A percentile compares a stretch with the other conserved stretches of the same genome.
Evolutionary conservation across 768 basidiomycete species (phyloP).

Genomic region (Obba rivulosa): DNA sequence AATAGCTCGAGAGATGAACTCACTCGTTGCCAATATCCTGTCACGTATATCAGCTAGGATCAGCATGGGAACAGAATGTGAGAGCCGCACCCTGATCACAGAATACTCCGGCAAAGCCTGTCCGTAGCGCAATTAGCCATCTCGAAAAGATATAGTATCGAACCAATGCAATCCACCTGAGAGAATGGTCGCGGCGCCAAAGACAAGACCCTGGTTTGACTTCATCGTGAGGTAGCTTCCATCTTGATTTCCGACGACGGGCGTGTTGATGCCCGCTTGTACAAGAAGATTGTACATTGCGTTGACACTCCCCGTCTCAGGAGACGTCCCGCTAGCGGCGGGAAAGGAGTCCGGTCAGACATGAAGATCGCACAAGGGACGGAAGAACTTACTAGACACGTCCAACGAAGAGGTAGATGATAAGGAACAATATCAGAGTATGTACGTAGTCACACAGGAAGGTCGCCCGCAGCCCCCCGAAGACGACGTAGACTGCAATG

Average conservation of each 20-base stretch:
- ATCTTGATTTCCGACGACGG: slow-evolving; percentile 43
- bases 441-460: slow-evolving; percentile 26
- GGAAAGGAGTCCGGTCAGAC: slow-evolving; percentile 20
- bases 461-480: slow-evolving; percentile 25
- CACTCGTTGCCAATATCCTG: slow-evolving; percentile 51
- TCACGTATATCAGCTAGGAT: slow-evolving; percentile 6
- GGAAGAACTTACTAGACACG: slow-evolving; percentile 18
- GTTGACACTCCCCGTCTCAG: slow-evolving; percentile 32
- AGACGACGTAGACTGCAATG: slow-evolving; percentile 25
- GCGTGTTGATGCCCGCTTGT: slow-evolving; percentile 37
- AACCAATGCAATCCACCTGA: slow-evolving; percentile 8
- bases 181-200: slow-evolving; percentile 22
- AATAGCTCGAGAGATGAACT: slow-evolving; percentile 13
- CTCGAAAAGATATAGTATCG: slow-evolving; percentile 25
- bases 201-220: slow-evolving; percentile 29
- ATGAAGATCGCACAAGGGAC: slow-evolving; percentile 29
- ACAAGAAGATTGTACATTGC: slow-evolving; percentile 43
- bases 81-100: slow-evolving; percentile 41
- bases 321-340: slow-evolving; percentile 15
- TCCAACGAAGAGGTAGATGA: slow-evolving; percentile 23
- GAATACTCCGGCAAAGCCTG: slow-evolving; percentile 43
- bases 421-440: slow-evolving; percentile 23
- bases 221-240: slow-evolving; percentile 57
- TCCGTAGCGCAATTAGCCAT: slow-evolving; percentile 27
- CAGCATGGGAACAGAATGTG: neutral